A percentile compares a stretch with the other conserved stretches of the same genome.
Evolutionary conservation across 371 early-diverging fungal genomes (phyloP).

Genomic region (Apophysomyces sp.): DNA sequence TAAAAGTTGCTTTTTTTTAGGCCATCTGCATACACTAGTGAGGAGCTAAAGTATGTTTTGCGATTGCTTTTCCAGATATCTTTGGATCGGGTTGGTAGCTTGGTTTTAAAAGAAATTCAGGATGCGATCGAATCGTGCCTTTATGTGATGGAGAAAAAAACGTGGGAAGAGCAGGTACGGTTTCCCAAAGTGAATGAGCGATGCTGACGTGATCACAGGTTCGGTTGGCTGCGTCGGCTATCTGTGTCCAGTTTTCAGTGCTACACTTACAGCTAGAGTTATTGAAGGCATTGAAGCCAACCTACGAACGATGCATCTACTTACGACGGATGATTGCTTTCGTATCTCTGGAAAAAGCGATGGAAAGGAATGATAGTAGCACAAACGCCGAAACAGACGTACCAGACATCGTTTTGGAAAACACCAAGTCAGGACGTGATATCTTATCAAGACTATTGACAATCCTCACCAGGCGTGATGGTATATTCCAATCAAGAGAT

Average conservation of each 20-base stretch:
- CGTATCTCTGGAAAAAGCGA: slow-evolving; percentile 12
- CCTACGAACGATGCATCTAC: slow-evolving; percentile 18
- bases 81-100: slow-evolving; percentile 24
- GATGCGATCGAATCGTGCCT: slow-evolving; percentile 28
- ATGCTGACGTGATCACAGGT: slow-evolving; percentile 3
- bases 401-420: background rate
- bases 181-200: background rate
- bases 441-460: background rate
- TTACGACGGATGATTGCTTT: slow-evolving; percentile 26
- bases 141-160: slow-evolving; percentile 6
- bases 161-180: slow-evolving; percentile 21
- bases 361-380: background rate
- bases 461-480: slow-evolving; percentile 15
- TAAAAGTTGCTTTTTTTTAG: slow-evolving; percentile 1
- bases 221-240: slow-evolving; percentile 17
- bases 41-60: slow-evolving; percentile 19
- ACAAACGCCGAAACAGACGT: background rate
- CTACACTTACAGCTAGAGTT: slow-evolving; percentile 14
- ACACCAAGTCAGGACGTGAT: background rate
- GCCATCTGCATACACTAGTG: slow-evolving; percentile 27
- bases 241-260: slow-evolving; percentile 11
- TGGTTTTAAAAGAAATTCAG: slow-evolving; percentile 28
- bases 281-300: slow-evolving; percentile 24
- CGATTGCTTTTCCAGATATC: slow-evolving; percentile 29
- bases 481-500: slow-evolving; percentile 17